Evolutionary conservation across 495 filamentous ascomycete species (phyloP).

Genomic region (Hyaloscypha finlandica): DNA sequence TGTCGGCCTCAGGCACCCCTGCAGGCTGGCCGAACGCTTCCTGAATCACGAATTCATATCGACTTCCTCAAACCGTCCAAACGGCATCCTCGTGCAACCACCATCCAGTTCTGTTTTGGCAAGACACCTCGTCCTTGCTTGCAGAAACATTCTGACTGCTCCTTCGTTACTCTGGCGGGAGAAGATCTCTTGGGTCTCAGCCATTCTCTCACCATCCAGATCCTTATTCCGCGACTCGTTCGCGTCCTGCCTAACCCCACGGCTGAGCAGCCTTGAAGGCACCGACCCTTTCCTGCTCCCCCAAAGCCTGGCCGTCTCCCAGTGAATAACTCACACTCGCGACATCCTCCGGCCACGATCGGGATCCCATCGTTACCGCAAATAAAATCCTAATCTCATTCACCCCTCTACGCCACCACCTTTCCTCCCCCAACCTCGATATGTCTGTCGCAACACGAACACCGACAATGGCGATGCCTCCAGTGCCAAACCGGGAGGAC

Average conservation of each 20-base stretch:
- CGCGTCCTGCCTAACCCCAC: constrained; percentile 19
- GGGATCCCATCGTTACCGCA: not conserved
- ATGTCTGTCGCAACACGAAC: constrained; percentile 26
- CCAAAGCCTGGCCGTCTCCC: not conserved
- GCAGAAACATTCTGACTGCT: constrained; percentile 1
- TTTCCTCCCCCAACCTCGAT: constrained; percentile 12
- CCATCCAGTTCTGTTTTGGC: constrained; percentile 1
- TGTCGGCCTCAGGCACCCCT: constrained; percentile 16
- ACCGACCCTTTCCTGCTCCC: not conserved
- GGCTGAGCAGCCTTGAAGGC: constrained; percentile 12
- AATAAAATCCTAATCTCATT: constrained; percentile 4
- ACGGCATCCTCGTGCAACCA: not conserved
- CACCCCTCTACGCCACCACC: not conserved
- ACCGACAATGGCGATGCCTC: constrained; percentile 38
- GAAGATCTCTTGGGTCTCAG: not conserved
- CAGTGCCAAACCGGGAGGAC: constrained; percentile 75
- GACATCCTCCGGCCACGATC: not conserved
- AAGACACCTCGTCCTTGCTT: constrained; percentile 9
- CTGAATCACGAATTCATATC: constrained; percentile 21
- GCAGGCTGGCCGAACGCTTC: constrained; percentile 10
- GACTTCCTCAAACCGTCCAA: constrained; percentile 2
- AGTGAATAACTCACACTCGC: not conserved
- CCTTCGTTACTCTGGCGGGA: not conserved
- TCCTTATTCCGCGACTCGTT: constrained; percentile 8
- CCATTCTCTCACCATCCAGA: not conserved